Evolutionary conservation across 495 filamentous ascomycete genomes (phyloP), one percentile per base, ranked within the genome.

Genomic region (Neurospora sublineolata): DNA sequence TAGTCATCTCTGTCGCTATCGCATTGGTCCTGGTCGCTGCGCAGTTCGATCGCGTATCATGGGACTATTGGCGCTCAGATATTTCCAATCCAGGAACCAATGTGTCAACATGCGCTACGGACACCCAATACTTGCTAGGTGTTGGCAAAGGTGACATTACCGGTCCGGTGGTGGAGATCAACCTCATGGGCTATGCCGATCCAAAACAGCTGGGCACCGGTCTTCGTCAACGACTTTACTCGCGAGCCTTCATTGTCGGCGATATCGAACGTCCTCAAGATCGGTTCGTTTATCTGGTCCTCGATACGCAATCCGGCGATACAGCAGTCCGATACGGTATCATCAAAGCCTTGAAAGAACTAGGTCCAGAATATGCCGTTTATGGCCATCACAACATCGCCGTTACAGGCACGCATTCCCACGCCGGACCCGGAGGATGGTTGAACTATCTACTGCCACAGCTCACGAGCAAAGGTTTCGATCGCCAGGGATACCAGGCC

Each of bases 141-240:
- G 92, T 94, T 3, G 95, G 95, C 18, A 97, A 97, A 78, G 93
- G 90, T 23, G 95, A 99, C 82, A 93, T 99, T 75, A 99, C 95
- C 37, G 95, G 94, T 83, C 94, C 93, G 3, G 92, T 95, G n/a
- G 93, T 94, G 4, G 93, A 97, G 79, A 87, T 97, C 76, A 92
- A 92, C 73, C 84, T 97, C 76, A 96, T 95, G 88, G 95, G 95
- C 69, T 99, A 97, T 84, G 95, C 95, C 14, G 89, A 93, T 76
- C 81, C 90, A n/a, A 87, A 89, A 36, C 95, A 99, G 77, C 80
- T 95, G 42, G 94, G 95, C 46, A 89, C 91, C 23, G 95, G 95
- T 36, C 84, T 99, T 23, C 91, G 94, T 58, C 95, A 99, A 80
- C 86, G 95, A 64, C 86, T 97, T 16, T 93, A 94, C 78, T 94